Evolutionary conservation across 1,139 yeast species (phyloP).

Genomic region (Williopsis jadinii): DNA sequence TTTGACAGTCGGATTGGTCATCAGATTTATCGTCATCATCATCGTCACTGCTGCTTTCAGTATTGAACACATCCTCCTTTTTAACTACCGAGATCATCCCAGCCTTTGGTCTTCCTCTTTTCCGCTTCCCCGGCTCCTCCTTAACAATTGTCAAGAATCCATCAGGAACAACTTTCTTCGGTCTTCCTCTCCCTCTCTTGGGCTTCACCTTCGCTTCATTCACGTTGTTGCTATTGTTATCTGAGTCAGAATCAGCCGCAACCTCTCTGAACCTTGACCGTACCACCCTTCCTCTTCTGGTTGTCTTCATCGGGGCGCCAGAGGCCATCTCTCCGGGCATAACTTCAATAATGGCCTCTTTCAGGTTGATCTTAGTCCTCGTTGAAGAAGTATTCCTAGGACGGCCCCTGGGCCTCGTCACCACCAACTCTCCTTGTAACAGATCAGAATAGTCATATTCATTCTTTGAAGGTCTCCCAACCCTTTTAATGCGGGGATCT

Average conservation of each 20-base stretch:
- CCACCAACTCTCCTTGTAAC: neutral
- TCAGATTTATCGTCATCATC: neutral
- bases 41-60: neutral
- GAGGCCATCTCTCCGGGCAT: no score
- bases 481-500: slow-evolving; percentile 1
- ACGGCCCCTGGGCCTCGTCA: neutral
- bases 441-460: neutral
- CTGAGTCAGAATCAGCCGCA: neutral
- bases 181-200: neutral
- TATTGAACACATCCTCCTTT: no score
- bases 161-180: neutral
- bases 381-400: neutral
- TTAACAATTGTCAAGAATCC: neutral
- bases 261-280: neutral
- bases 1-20: no score
- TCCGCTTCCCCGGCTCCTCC: neutral
- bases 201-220: no score
- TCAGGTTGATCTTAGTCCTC: neutral
- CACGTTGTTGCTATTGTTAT: no score
- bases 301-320: neutral
- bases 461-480: slow-evolving; percentile 1
- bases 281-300: neutral
- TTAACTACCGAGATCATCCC: no score
- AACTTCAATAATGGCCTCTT: neutral
- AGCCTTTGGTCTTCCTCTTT: slow-evolving; percentile 2